Evolutionary conservation across 1,284 basidiomycete genomes (phyloP).

Genomic region (Malassezia pachydermatis): DNA sequence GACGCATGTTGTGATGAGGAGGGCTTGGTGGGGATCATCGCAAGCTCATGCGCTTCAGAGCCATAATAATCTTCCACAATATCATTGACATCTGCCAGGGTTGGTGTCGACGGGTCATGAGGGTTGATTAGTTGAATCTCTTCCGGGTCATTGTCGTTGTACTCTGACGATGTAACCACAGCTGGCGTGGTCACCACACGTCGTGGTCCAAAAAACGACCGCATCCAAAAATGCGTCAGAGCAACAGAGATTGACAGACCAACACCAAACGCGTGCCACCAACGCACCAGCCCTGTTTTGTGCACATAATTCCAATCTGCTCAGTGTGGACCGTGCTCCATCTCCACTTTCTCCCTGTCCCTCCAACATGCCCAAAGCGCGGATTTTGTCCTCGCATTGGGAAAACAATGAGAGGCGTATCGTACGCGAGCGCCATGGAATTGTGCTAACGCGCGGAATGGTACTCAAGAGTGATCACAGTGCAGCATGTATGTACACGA

Average conservation of each 20-base stretch:
- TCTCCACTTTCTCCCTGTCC: too few relatives aligned
- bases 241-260: background rate
- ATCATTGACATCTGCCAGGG: background rate
- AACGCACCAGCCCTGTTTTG: background rate
- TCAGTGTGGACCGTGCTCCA: too few relatives aligned
- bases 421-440: conserved; percentile 76
- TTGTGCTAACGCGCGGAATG: conserved; percentile 77
- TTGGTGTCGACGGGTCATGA: background rate
- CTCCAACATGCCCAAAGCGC: background rate
- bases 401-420: conserved; percentile 49
- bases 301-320: too few relatives aligned
- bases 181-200: conserved; percentile 6
- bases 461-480: conserved; percentile 69
- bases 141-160: conserved; percentile 1
- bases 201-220: conserved; percentile 1
- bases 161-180: background rate
- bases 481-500: background rate
- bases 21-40: too few relatives aligned
- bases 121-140: conserved; percentile 4
- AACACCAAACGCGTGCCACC: background rate
- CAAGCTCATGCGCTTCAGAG: too few relatives aligned
- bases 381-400: conserved; percentile 5
- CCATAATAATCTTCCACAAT: conserved; percentile 2
- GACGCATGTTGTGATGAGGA: background rate
- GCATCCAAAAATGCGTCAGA: background rate